A percentile compares a stretch with the other conserved stretches of the same genome.
Conservation (phyloP, 495 filamentous ascomycete genomes). For the Neurospora intermedia region DNA sequence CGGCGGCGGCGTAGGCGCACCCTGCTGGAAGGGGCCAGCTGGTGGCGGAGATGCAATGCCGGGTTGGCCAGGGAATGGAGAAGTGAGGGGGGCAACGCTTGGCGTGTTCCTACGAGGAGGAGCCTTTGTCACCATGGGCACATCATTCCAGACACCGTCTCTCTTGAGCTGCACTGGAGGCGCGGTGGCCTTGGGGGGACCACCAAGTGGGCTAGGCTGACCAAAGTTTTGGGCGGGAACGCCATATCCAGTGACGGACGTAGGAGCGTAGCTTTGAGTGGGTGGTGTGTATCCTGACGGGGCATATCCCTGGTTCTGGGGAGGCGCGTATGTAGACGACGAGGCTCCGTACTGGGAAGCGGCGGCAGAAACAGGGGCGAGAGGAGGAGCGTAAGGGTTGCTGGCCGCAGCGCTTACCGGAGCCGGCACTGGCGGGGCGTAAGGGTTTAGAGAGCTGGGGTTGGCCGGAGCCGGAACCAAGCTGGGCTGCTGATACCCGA, state of each 20-base stretch:
- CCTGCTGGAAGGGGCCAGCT: conserved; percentile 21
- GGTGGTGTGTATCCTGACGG: neutral
- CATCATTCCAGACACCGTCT: conserved; percentile 86
- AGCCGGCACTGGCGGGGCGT: conserved; percentile 20
- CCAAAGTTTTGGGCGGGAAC: conserved; percentile 16
- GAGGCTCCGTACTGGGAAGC: conserved; percentile 20
- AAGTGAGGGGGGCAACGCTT: conserved; percentile 45
- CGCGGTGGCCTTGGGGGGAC: conserved; percentile 40
- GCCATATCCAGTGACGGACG: conserved; percentile 24
- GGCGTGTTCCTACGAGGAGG: conserved; percentile 63
- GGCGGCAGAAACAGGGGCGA: conserved; percentile 29
- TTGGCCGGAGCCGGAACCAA: conserved; percentile 22
- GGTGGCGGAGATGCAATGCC: conserved; percentile 38
- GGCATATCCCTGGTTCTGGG: conserved; percentile 2
- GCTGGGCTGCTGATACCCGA: conserved; percentile 29
- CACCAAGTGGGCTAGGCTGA: conserved; percentile 6
- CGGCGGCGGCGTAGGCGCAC: conserved; percentile 35
- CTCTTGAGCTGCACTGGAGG: conserved; percentile 61
- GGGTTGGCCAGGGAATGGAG: conserved; percentile 57
- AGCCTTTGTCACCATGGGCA: conserved; percentile 74
- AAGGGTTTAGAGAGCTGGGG: conserved; percentile 26
- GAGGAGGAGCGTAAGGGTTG: conserved; percentile 54
- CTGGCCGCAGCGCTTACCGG: conserved; percentile 29
- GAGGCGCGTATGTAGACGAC: conserved; percentile 27
- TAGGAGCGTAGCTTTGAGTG: conserved; percentile 14